Evolutionary conservation across 768 basidiomycete species (phyloP), one percentile per base, ranked within the genome.

Genomic region (Arthromyces matolae): DNA sequence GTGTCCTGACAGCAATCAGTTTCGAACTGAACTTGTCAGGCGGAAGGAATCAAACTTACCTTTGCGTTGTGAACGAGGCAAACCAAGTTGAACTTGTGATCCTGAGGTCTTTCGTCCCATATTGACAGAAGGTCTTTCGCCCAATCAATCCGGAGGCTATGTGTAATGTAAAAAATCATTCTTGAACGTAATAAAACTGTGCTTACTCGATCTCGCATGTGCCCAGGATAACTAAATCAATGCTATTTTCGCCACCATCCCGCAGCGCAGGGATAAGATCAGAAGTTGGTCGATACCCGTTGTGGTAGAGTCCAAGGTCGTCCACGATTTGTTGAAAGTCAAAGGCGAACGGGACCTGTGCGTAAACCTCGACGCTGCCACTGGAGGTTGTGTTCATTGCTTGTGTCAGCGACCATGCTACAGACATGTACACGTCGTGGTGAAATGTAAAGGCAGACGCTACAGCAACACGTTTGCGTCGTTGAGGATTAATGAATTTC

Each of bases 181-280:
- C 12, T 12, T 9, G 13, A 38, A 39, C n/a, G n/a, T n/a, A 4
- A 27, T 29, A 24, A 22, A 13, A 44, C 16, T 13, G 33, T 28
- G 54, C 69, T 49, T 42, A 73, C 72, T 75, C 72, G 18, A 69
- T 44, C 52, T 75, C 73, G 54, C 73, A 75, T n/a, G 71, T 73
- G n/a, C 72, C 72, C 2, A 73, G 56, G 6, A 73, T 54, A 16
- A 75, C 54, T 42, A 71, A 20, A 49, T 71, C 71, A 16, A 71
- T 60, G n/a, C 56, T 59, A 27, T 53, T 53, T 19, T 56, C 53
- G 3, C 50, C 59, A 20, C 57, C 50, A 25, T 39, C 44, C 25
- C 54, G 53, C 9, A 72, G 40, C 19, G 61, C 61, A 1, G 58
- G 42, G 3, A 68, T 38, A 16, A 75, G 54, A 12, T 63, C 52